Evolutionary conservation across 2,329 filamentous ascomycete species (phyloP), one percentile per base, ranked within the genome.

Genomic region (Botrytis galanthina): DNA sequence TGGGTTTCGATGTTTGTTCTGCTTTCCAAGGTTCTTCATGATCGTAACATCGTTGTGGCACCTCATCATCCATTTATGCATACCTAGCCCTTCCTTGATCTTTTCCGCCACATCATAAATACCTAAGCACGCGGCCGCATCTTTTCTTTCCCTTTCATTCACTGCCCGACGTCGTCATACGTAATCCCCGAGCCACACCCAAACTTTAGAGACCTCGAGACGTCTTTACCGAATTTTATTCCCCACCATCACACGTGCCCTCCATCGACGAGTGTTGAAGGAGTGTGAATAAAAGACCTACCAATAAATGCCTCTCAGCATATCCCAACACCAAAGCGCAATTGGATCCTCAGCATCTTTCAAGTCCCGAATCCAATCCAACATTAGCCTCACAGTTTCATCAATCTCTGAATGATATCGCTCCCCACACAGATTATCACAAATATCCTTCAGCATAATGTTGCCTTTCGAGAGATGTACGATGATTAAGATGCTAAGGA

Each of bases 351-450:
- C 83, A 70, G 82, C 84, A 37, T 46, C 54, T 77, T 84, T 86
- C 75, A 90, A 82, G 77, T 91, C 89, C 66, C 84, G 80, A 69
- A 91, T 82, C 88, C 89, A 91, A 73, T 89, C 87, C 67, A 90
- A 80, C 80, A 89, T 89, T 67, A 88, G 77, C 6, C 81, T 80
- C 1, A 86, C 83, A 22, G 87, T 89, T 76, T 85, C 81, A 7
- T 81, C 79, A n/a, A 83, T 83, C 64, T 88, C 85, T 26, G 85
- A 79, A 73, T 89, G 87, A 74, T 90, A 88, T 4, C 78, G 78
- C 29, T 82, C 80, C 12, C 84, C 85, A 75, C 85, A 86, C 54
- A 87, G 79, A 22, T 84, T 83, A 22, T 83, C 81, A 59, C 86
- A 83, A 73, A 90, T 87, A 35, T 83, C 81, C 37, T 81, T 77